Conservation (phyloP, 208 protist species). For the Trypanosomatidae sp. region DNA sequence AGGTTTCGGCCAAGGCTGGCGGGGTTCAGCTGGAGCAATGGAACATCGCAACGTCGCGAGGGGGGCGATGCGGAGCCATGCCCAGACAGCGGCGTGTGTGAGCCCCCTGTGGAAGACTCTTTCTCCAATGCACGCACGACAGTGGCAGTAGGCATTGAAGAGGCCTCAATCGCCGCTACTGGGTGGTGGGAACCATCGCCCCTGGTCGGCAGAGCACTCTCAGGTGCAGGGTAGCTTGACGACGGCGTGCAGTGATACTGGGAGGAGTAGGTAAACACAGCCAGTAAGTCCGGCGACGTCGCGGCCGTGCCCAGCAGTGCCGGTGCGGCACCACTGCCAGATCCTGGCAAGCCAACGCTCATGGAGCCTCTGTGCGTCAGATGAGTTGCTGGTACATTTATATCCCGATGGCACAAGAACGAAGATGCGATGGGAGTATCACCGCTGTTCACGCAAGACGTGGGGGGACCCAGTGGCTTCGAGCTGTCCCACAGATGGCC, state of each 20-base stretch:
- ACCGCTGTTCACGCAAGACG: not conserved
- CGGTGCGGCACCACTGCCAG: not conserved
- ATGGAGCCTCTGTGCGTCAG: not conserved
- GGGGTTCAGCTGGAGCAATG: constrained; percentile 4
- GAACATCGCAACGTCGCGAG: not conserved
- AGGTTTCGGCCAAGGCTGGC: not conserved
- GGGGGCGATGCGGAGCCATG: not conserved
- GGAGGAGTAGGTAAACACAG: not conserved
- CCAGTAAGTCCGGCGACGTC: not conserved
- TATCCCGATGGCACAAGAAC: constrained; percentile 5
- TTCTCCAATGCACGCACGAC: not conserved
- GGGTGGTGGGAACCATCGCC: not conserved
- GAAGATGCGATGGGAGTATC: not conserved
- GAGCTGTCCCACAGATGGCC: not conserved
- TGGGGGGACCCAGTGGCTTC: not conserved
- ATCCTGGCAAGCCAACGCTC: not conserved
- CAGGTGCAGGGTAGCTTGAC: not conserved
- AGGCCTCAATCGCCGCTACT: not conserved
- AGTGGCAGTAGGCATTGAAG: not conserved
- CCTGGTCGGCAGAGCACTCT: not conserved
- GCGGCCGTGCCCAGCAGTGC: not conserved
- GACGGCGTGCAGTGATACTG: constrained; percentile 26
- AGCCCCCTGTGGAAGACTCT: not conserved
- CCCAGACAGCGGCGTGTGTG: constrained; percentile 7
- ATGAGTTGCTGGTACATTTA: not conserved